Evolutionary conservation across 805 yeast genomes (phyloP).

Genomic region (Ogataea pignaliae): DNA sequence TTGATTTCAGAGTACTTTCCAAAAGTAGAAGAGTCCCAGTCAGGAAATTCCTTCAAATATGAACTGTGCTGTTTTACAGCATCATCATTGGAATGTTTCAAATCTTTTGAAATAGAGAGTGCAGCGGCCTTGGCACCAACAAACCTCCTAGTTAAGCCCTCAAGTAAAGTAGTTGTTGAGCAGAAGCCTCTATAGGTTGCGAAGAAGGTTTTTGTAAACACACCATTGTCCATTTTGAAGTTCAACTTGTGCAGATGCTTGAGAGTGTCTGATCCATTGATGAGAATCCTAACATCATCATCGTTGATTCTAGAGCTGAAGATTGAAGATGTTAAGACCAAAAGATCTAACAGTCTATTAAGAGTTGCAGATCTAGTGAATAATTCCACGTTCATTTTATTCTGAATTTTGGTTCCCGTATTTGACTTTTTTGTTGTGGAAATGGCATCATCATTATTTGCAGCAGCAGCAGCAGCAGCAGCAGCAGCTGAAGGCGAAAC

Average conservation of each 20-base stretch:
- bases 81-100: conserved; percentile 3
- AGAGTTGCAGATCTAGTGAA: conserved; percentile 59
- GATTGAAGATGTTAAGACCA: conserved; percentile 66
- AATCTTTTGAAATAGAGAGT: conserved; percentile 37
- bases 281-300: conserved; percentile 37
- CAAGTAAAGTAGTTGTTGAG: conserved; percentile 49
- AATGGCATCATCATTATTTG: not conserved
- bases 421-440: too few relatives aligned
- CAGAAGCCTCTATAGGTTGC: conserved; percentile 67
- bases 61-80: too few relatives aligned
- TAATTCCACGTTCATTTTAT: conserved; percentile 19
- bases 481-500: not conserved
- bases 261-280: conserved; percentile 12
- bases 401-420: not conserved
- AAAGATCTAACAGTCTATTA: conserved; percentile 72
- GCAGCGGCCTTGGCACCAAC: conserved; percentile 62
- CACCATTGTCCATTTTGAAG: conserved; percentile 58
- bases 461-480: not conserved
- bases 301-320: conserved; percentile 42
- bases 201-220: conserved; percentile 62
- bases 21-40: conserved; percentile 47
- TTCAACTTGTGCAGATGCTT: conserved; percentile 18
- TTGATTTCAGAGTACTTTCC: conserved; percentile 43
- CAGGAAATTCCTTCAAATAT: conserved; percentile 34
- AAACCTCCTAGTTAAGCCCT: conserved; percentile 51